A percentile compares a stretch with the other conserved stretches of the same genome.
Evolutionary conservation across 345 rosid species (phyloP).

Genomic region (Camelina hispida): DNA sequence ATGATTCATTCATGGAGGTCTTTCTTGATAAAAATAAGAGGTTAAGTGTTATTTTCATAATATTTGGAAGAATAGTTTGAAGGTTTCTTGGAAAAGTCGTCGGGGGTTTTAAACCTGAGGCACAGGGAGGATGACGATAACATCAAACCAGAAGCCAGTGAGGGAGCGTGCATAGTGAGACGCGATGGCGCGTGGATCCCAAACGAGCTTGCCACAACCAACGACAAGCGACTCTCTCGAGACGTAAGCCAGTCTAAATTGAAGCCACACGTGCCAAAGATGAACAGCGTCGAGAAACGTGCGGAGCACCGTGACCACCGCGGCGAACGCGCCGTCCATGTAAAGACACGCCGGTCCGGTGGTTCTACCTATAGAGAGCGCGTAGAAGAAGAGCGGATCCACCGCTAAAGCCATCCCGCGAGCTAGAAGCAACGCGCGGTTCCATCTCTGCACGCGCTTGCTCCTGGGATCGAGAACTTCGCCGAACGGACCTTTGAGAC

Average conservation of each 20-base stretch:
- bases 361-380: constrained; percentile 57
- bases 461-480: constrained; percentile 71
- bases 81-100: constrained; percentile 6
- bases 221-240: constrained; percentile 82
- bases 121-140: constrained; percentile 81
- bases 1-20: background rate
- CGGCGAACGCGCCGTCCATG: constrained; percentile 79
- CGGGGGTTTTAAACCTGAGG: constrained; percentile 68
- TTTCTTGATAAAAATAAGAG: background rate
- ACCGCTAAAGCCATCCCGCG: constrained; percentile 81
- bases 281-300: constrained; percentile 74
- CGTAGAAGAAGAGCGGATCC: constrained; percentile 87
- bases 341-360: constrained; percentile 69
- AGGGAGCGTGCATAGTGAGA: constrained; percentile 66
- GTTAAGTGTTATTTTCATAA: background rate
- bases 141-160: constrained; percentile 87
- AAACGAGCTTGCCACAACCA: constrained; percentile 93
- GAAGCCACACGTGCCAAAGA: constrained; percentile 75
- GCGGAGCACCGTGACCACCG: constrained; percentile 67
- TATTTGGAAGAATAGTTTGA: background rate
- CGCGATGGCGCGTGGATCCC: constrained; percentile 85
- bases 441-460: constrained; percentile 73
- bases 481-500: constrained; percentile 50
- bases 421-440: constrained; percentile 69
- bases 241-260: constrained; percentile 79